Conservation (phyloP, 108 stramenopile species). For the Cyclotella baltica region DNA sequence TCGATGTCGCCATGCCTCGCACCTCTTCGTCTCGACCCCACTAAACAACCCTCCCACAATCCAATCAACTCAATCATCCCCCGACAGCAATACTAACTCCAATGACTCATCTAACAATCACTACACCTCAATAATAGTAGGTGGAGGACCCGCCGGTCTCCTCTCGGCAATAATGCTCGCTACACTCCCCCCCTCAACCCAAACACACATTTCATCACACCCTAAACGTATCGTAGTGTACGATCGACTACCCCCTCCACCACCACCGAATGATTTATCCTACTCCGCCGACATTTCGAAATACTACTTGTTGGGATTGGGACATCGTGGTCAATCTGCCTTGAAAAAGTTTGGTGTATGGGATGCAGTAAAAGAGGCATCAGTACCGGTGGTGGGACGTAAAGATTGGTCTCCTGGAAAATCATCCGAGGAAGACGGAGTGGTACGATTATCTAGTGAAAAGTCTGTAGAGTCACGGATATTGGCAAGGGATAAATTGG, state of each 20-base stretch:
- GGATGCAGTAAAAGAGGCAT: slow-evolving; percentile 43
- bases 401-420: slow-evolving; percentile 64
- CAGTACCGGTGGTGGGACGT: slow-evolving; percentile 55
- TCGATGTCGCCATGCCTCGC: background rate
- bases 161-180: slow-evolving; percentile 45
- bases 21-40: background rate
- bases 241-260: slow-evolving; percentile 51
- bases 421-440: slow-evolving; percentile 33
- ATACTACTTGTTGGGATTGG: slow-evolving; percentile 62
- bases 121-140: slow-evolving; percentile 38
- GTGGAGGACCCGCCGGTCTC: slow-evolving; percentile 51
- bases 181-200: slow-evolving; percentile 8
- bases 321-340: slow-evolving; percentile 63
- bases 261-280: slow-evolving; percentile 21
- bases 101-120: slow-evolving; percentile 9
- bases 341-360: slow-evolving; percentile 51
- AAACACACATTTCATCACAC: background rate
- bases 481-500: slow-evolving; percentile 54
- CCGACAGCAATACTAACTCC: too few species aligned
- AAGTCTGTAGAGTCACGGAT: slow-evolving; percentile 29
- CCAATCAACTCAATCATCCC: background rate
- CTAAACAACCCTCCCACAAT: background rate
- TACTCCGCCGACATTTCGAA: slow-evolving; percentile 42
- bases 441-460: slow-evolving; percentile 35
- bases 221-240: slow-evolving; percentile 33